Conservation (phyloP, 345 rosid genomes). For the Xanthoceras sorbifolium region DNA sequence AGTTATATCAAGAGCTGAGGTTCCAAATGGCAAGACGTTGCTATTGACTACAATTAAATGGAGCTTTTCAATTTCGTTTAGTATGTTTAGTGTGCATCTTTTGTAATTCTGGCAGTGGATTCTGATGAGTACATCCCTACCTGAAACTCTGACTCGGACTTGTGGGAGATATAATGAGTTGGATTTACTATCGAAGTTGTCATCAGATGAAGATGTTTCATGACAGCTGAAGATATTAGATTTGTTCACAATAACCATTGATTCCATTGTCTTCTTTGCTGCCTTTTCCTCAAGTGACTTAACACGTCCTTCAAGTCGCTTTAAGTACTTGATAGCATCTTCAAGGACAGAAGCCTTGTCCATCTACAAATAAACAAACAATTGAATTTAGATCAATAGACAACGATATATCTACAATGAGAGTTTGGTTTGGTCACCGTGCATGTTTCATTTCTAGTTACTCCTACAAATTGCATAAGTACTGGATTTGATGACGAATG, state of each 20-base stretch:
- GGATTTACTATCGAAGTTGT: constrained; percentile 22
- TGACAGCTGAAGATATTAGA: constrained; percentile 36
- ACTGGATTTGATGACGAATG: neutral
- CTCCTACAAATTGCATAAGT: neutral
- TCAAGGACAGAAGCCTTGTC: constrained; percentile 72
- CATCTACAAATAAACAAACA: constrained; percentile 32
- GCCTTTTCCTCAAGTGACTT: constrained; percentile 52
- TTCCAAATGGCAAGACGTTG: constrained; percentile 55
- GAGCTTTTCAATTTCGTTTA: constrained; percentile 50
- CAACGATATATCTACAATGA: neutral
- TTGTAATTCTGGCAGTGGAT: constrained; percentile 58
- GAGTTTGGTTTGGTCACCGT: neutral
- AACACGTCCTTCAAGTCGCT: constrained; percentile 65
- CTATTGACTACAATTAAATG: constrained; percentile 44
- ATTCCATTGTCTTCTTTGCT: constrained; percentile 46
- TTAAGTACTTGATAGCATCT: constrained; percentile 57
- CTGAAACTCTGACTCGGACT: constrained; percentile 61
- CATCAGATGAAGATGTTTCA: constrained; percentile 39
- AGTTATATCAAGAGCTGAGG: constrained; percentile 58
- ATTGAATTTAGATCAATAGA: neutral
- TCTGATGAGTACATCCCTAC: constrained; percentile 55
- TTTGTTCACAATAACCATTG: constrained; percentile 50
- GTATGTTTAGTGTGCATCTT: constrained; percentile 37
- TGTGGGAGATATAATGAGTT: constrained; percentile 42
- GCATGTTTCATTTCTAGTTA: neutral